Evolutionary conservation across 2,329 filamentous ascomycete species (phyloP), one percentile per base, ranked within the genome.

Genomic region (Epichloe gansuensis): DNA sequence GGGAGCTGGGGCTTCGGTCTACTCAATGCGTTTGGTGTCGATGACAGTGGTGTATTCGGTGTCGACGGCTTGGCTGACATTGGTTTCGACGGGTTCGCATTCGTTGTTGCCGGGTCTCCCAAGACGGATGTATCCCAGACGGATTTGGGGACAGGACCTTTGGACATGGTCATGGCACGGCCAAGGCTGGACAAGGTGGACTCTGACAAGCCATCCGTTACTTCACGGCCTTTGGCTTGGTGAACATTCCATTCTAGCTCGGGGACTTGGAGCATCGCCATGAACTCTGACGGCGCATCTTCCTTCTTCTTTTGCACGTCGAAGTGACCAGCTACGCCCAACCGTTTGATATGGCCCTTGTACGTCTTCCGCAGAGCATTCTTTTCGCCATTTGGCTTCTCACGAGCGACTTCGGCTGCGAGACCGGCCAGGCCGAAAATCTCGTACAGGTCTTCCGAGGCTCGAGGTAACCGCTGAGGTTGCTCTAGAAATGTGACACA

Each of bases 351-450:
- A 58, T 84, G 79, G 50, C 80, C 80, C 66, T 85, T 85, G 70
- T 84, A 85, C 15, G 81, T 83, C 64, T 84, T 84, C 28, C 81
- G 75, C 48, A 85, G 71, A 57, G 77, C 78, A 61, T 84, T 84
- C 72, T 83, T 84, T 64, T 82, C 78, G 58, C 81, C 81, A 63
- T 82, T 82, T 13, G 80, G 78, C 62, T 82, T 78, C 51, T 77
- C 77, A 55, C 81, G 75, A 55, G 81, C 81, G 42, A 84, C 80
- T 58, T 81, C 77, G 53, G 76, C 74, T 54, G 81, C 81, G 52
- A 85, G 73, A 50, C 65, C 68, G 47, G 73, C 71, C 58, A 85
- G 67, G 60, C 72, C 71, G 65, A 80, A 85, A 62, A 75, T 70
- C 55, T 76, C 73, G 61, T 79, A 84, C 51, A 84, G 70, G 63